A percentile compares a stretch with the other conserved stretches of the same genome.
Evolutionary conservation across 225 moss, liverwort and hornwort species (phyloP).

Genomic region (Neckera pumila): DNA sequence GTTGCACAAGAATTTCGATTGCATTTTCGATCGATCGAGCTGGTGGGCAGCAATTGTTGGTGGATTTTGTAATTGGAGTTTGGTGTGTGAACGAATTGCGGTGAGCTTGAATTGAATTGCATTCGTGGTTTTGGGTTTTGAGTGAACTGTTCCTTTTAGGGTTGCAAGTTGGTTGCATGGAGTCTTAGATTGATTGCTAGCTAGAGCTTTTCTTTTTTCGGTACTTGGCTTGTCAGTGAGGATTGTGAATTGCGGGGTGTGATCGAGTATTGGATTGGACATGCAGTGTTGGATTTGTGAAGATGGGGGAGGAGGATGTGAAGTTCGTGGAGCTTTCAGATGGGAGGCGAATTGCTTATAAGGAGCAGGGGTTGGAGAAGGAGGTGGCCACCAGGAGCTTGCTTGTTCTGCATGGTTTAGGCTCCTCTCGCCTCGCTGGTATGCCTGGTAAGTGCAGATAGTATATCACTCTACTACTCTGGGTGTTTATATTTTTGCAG

Average conservation of each 20-base stretch:
- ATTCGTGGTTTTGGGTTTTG: not conserved
- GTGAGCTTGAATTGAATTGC: not conserved
- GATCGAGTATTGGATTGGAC: not conserved
- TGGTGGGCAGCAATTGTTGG: not conserved
- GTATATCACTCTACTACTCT: not conserved
- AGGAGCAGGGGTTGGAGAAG: constrained; percentile 25
- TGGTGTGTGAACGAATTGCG: not conserved
- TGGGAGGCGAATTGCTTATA: constrained; percentile 35
- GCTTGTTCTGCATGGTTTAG: constrained; percentile 46
- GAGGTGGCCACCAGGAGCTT: constrained; percentile 14
- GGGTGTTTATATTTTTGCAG: not conserved
- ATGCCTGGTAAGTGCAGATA: constrained; percentile 33
- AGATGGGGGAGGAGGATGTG: not conserved
- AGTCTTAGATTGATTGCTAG: not conserved
- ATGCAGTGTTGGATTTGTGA: not conserved
- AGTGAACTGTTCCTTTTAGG: not conserved
- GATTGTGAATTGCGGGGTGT: not conserved
- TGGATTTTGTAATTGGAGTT: not conserved
- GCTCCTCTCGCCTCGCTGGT: constrained; percentile 47
- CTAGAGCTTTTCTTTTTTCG: not conserved
- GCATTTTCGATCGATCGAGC: not conserved
- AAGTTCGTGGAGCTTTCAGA: constrained; percentile 24
- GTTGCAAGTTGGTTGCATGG: not conserved
- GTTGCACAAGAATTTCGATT: not conserved
- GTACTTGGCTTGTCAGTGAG: not conserved